A percentile compares a stretch with the other conserved stretches of the same genome.
These are phyloP conservation scores for Rhytidhysteron rufulum DNA, from an alignment of 2,329 filamentous ascomycete genomes.

Conservation along the genomic window DNA sequence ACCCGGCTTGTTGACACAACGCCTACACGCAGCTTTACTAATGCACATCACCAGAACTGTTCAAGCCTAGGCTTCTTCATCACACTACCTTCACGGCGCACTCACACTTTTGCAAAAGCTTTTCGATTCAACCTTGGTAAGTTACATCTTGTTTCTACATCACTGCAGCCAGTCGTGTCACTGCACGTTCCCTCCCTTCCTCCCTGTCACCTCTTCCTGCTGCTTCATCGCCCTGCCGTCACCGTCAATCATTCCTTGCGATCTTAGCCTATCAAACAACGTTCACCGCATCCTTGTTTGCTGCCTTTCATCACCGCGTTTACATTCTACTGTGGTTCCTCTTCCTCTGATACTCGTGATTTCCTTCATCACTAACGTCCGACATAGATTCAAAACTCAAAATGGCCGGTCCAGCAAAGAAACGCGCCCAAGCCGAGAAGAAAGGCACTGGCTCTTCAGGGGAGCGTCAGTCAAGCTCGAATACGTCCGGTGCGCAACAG, in stretches of 20 bases:
- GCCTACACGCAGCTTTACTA: background rate
- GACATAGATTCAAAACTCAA: constrained; percentile 11
- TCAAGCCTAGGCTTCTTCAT: too few species aligned
- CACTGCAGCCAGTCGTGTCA: too few species aligned
- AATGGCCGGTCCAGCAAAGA: constrained; percentile 38
- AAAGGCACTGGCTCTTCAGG: constrained; percentile 21
- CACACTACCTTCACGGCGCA: background rate
- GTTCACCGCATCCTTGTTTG: background rate
- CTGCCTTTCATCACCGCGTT: too few species aligned
- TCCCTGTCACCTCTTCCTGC: background rate
- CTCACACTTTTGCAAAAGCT: background rate
- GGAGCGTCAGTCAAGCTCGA: constrained; percentile 12
- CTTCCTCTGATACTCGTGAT: background rate
- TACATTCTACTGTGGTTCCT: too few species aligned
- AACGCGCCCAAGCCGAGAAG: constrained; percentile 27
- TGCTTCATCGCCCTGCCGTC: background rate
- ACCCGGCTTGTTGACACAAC: background rate
- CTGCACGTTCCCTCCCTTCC: background rate
- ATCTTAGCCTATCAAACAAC: background rate
- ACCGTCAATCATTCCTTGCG: background rate
- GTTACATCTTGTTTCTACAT: too few species aligned
- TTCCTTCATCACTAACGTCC: constrained; percentile 14
- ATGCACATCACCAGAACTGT: background rate
- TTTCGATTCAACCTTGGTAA: background rate
- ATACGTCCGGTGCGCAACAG: constrained; percentile 15